These are phyloP conservation scores for Fusarium mexicanum DNA, from an alignment of 2,329 filamentous ascomycete genomes.

Conservation along the genomic window DNA sequence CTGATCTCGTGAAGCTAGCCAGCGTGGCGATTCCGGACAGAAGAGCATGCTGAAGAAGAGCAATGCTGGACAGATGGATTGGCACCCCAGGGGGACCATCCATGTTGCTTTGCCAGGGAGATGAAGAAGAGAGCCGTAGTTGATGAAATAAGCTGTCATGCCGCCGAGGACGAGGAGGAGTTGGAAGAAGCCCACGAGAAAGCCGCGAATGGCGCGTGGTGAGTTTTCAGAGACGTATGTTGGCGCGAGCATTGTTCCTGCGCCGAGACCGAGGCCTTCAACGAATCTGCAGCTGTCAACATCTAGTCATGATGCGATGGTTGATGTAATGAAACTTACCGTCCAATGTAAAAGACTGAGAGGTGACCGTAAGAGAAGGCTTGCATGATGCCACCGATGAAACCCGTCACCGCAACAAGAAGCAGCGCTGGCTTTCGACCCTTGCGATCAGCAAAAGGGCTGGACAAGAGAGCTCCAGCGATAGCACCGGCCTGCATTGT, in stretches of 20 bases:
- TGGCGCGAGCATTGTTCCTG: constrained; percentile 66
- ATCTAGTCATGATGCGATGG: not conserved
- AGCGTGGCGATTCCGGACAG: constrained; percentile 67
- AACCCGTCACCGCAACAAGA: constrained; percentile 41
- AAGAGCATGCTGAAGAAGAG: constrained; percentile 63
- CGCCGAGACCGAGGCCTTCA: constrained; percentile 62
- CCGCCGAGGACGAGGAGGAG: constrained; percentile 64
- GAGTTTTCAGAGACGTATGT: constrained; percentile 70
- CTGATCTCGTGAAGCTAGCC: constrained; percentile 64
- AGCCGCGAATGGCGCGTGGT: constrained; percentile 67
- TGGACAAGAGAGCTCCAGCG: constrained; percentile 37
- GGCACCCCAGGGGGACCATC: constrained; percentile 63
- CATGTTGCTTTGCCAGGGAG: constrained; percentile 38
- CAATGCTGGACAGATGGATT: constrained; percentile 63
- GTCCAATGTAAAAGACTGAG: constrained; percentile 44
- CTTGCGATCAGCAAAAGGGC: constrained; percentile 41
- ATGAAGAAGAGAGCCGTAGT: constrained; percentile 60
- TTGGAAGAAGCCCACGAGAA: constrained; percentile 69
- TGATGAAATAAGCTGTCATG: constrained; percentile 64
- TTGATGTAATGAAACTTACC: not conserved
- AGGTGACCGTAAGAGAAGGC: constrained; percentile 45
- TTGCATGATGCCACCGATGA: constrained; percentile 47
- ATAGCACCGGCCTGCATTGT: constrained; percentile 45
- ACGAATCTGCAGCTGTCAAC: constrained; percentile 48
- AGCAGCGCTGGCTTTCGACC: constrained; percentile 47